phyloP scores from a whole-genome alignment of 1,284 basidiomycete species.

The Athelia sp. region DNA sequence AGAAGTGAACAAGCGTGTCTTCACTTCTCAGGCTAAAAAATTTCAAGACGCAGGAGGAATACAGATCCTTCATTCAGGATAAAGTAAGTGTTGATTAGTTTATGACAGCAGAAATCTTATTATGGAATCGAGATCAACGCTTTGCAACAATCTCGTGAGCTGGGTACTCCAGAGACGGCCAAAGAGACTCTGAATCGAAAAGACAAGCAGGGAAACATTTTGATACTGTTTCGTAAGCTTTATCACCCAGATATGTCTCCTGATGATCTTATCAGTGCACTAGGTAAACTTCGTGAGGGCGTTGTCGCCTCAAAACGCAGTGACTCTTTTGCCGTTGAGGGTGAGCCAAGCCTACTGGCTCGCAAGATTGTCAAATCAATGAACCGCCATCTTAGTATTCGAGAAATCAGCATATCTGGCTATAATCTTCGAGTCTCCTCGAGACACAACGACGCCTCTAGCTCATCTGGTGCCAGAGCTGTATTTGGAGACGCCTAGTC shows the following conservation, averaged over 20 bases:
- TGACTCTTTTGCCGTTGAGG: not conserved
- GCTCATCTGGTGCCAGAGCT: not conserved
- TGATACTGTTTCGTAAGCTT: not conserved
- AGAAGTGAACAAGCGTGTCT: too few species aligned
- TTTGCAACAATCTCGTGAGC: too few species aligned
- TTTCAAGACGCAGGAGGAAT: not conserved
- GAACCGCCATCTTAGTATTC: not conserved
- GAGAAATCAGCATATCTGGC: not conserved
- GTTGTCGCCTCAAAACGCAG: not conserved
- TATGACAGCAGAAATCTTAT: too few species aligned
- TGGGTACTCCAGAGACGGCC: not conserved
- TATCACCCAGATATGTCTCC: not conserved
- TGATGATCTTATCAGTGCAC: not conserved
- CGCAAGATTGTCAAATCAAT: too few species aligned
- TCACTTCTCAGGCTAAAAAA: not conserved
- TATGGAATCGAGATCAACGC: too few species aligned
- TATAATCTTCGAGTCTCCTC: not conserved
- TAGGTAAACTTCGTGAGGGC: not conserved
- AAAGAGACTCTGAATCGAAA: not conserved
- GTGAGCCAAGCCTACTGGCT: not conserved
- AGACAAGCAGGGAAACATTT: constrained; percentile 1
- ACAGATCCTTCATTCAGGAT: not conserved
- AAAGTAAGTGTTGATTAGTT: not conserved
- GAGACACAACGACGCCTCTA: not conserved
- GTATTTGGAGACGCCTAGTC: not conserved